Evolutionary conservation across 208 protist genomes (phyloP).

Genomic region (Crithidia mellificae): DNA sequence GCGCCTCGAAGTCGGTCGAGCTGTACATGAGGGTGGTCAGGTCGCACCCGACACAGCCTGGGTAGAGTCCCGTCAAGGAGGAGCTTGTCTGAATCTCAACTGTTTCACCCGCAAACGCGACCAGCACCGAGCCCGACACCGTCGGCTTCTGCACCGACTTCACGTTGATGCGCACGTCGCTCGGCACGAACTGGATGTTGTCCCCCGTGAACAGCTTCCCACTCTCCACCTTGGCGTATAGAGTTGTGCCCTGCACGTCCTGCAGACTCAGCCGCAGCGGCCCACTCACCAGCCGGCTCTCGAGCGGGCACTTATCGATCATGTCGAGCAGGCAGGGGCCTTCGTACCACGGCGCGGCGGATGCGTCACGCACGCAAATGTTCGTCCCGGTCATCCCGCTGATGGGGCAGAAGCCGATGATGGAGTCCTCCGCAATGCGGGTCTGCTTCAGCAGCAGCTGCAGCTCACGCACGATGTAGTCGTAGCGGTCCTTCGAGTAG

Average conservation of each 20-base stretch:
- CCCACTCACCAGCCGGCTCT: constrained; percentile 61
- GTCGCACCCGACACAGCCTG: constrained; percentile 72
- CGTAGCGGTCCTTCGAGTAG: constrained; percentile 91
- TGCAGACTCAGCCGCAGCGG: constrained; percentile 78
- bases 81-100: constrained; percentile 65
- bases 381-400: constrained; percentile 79
- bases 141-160: constrained; percentile 68
- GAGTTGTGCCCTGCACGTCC: constrained; percentile 56
- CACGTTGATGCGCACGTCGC: constrained; percentile 55
- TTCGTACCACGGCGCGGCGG: constrained; percentile 71
- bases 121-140: constrained; percentile 44
- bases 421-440: constrained; percentile 72
- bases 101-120: constrained; percentile 79
- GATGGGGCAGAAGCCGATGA: constrained; percentile 78
- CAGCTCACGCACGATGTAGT: constrained; percentile 92
- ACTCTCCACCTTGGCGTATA: constrained; percentile 83
- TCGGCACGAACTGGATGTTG: constrained; percentile 59
- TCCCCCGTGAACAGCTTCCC: constrained; percentile 54
- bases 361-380: constrained; percentile 36
- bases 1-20: constrained; percentile 79
- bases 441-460: constrained; percentile 92
- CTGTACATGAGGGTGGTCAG: constrained; percentile 22
- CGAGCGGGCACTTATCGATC: constrained; percentile 72
- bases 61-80: constrained; percentile 55
- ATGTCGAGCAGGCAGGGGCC: constrained; percentile 69